Percentiles rank a stretch among this genome's conserved stretches.
These are phyloP conservation scores for Sechiopsis laciniata DNA, from an alignment of 306 rosid genomes.

Conservation along the genomic window DNA sequence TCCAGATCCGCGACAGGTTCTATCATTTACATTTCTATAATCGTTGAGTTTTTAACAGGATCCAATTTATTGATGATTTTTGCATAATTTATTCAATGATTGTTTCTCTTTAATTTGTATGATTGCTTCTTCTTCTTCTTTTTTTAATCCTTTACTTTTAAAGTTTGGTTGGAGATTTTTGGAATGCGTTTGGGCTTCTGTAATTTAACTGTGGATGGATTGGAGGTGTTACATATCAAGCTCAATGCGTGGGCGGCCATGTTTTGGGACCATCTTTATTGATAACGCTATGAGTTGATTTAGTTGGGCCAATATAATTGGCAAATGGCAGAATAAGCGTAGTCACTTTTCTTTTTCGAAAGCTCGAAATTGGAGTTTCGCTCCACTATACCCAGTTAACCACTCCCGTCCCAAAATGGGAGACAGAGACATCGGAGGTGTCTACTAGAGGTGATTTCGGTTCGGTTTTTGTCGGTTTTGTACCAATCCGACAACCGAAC, in stretches of 20 bases:
- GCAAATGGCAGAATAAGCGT: too few relatives aligned
- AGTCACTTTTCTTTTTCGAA: too few relatives aligned
- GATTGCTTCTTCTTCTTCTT: too few relatives aligned
- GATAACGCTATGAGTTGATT: background rate
- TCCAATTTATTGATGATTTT: background rate
- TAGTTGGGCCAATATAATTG: background rate
- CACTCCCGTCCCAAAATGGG: too few relatives aligned
- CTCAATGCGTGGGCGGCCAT: background rate
- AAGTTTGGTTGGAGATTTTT: background rate
- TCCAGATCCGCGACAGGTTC: slow-evolving; percentile 73
- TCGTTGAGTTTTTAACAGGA: background rate
- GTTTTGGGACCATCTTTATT: background rate
- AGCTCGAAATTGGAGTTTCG: too few relatives aligned
- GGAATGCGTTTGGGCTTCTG: background rate
- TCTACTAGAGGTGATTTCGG: too few relatives aligned
- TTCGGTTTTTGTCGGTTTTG: too few relatives aligned
- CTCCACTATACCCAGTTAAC: too few relatives aligned
- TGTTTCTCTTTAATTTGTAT: background rate
- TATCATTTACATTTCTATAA: background rate
- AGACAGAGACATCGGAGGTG: too few relatives aligned
- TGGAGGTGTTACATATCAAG: background rate
- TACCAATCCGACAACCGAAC: too few relatives aligned
- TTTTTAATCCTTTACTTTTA: background rate
- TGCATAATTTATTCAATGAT: background rate
- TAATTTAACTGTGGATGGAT: background rate